A percentile compares a stretch with the other conserved stretches of the same genome.
These are phyloP conservation scores for Erysimum cheiri DNA, from an alignment of 441 rosid genomes.

Conservation along the genomic window DNA sequence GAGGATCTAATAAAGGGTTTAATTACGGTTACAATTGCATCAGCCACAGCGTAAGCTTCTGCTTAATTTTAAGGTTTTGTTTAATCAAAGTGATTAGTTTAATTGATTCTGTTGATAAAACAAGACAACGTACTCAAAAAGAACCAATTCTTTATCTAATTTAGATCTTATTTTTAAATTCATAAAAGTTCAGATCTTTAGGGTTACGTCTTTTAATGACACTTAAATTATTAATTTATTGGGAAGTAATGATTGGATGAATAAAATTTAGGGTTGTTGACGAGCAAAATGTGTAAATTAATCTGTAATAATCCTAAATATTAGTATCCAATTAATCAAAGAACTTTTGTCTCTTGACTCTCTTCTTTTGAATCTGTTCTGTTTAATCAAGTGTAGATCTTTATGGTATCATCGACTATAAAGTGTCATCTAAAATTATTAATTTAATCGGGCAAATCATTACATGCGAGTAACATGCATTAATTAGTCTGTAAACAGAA, in stretches of 20 bases:
- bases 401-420: background rate
- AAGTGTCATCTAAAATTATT: background rate
- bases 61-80: no score
- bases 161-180: background rate
- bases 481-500: background rate
- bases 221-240: slow-evolving; percentile 26
- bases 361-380: background rate
- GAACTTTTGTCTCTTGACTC: background rate
- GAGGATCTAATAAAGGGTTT: slow-evolving; percentile 55
- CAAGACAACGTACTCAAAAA: slow-evolving; percentile 6
- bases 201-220: slow-evolving; percentile 20
- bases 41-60: slow-evolving; percentile 68
- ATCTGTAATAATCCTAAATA: background rate
- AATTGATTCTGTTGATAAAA: slow-evolving; percentile 7
- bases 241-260: slow-evolving; percentile 27
- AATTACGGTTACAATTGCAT: slow-evolving; percentile 55
- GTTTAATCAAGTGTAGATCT: background rate
- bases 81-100: slow-evolving; percentile 3
- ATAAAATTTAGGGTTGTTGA: background rate
- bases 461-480: background rate
- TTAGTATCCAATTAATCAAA: background rate
- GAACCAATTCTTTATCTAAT: slow-evolving; percentile 16
- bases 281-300: slow-evolving; percentile 2
- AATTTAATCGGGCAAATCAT: background rate
- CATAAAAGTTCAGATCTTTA: background rate